phyloP scores from a whole-genome alignment of 75 land plant species.

The Pinus tabuliformis region DNA sequence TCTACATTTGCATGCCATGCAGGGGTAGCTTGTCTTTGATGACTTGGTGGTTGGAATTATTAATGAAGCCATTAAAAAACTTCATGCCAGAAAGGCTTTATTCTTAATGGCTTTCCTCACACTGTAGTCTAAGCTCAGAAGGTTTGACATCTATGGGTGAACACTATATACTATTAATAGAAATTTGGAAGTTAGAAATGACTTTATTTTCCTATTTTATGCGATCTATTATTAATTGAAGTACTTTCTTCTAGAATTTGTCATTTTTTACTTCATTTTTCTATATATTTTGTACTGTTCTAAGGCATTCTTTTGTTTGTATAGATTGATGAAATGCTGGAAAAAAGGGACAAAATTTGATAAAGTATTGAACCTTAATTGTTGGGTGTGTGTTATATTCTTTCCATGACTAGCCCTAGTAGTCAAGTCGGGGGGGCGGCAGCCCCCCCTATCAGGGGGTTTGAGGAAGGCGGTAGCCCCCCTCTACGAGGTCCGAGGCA shows the following conservation, averaged over 20 bases:
- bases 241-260: neutral
- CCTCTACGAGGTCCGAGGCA: no score
- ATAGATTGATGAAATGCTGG: slow-evolving; percentile 90
- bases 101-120: slow-evolving; percentile 95
- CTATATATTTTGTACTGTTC: neutral
- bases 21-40: no score
- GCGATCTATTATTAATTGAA: neutral
- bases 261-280: neutral
- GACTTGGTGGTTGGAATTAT: slow-evolving; percentile 34
- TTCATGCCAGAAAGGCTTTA: slow-evolving; percentile 93
- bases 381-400: no score
- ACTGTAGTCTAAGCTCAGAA: slow-evolving; percentile 92
- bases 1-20: no score
- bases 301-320: slow-evolving; percentile 8
- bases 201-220: neutral
- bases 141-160: slow-evolving; percentile 28
- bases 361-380: slow-evolving; percentile 77
- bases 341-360: slow-evolving; percentile 60
- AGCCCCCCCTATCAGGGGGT: no score
- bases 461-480: no score
- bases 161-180: neutral
- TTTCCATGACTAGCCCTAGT: no score
- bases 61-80: slow-evolving; percentile 91
- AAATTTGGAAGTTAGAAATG: neutral
- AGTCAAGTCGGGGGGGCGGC: no score